Percentiles rank a stretch among this genome's conserved stretches.
phyloP scores from a whole-genome alignment of 148 eudicot species.

The Silene latifolia region DNA sequence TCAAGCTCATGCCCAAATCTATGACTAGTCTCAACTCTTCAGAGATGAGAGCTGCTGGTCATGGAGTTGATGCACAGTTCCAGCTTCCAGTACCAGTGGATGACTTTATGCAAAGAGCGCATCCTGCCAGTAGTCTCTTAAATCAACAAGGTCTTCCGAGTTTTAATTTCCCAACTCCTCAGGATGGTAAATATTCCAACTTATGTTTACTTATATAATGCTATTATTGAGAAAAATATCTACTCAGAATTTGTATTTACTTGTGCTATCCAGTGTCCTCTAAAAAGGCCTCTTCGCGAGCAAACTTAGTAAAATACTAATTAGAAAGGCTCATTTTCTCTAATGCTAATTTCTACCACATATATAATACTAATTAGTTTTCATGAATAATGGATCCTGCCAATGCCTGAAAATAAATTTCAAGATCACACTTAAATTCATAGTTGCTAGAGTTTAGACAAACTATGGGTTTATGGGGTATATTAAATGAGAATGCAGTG shows the following conservation, averaged over 20 bases:
- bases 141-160: slow-evolving; percentile 54
- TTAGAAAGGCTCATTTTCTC: too few relatives aligned
- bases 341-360: too few relatives aligned
- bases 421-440: too few relatives aligned
- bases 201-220: neutral
- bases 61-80: slow-evolving; percentile 95
- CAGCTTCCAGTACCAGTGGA: slow-evolving; percentile 95
- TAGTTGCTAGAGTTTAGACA: too few relatives aligned
- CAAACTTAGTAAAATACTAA: too few relatives aligned
- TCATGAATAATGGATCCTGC: too few relatives aligned
- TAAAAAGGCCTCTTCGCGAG: too few relatives aligned
- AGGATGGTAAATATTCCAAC: slow-evolving; percentile 55
- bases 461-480: too few relatives aligned
- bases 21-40: slow-evolving; percentile 81
- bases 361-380: too few relatives aligned
- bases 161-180: slow-evolving; percentile 57
- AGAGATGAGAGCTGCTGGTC: slow-evolving; percentile 99
- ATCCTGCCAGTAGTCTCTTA: slow-evolving; percentile 63
- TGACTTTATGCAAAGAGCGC: slow-evolving; percentile 97
- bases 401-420: too few relatives aligned
- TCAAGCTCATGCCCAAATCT: slow-evolving; percentile 96
- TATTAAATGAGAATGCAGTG: too few relatives aligned
- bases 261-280: neutral
- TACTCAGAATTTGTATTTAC: neutral
- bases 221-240: neutral